Evolutionary conservation across 1,284 basidiomycete species (phyloP).

Genomic region (Papiliotrema laurentii): DNA sequence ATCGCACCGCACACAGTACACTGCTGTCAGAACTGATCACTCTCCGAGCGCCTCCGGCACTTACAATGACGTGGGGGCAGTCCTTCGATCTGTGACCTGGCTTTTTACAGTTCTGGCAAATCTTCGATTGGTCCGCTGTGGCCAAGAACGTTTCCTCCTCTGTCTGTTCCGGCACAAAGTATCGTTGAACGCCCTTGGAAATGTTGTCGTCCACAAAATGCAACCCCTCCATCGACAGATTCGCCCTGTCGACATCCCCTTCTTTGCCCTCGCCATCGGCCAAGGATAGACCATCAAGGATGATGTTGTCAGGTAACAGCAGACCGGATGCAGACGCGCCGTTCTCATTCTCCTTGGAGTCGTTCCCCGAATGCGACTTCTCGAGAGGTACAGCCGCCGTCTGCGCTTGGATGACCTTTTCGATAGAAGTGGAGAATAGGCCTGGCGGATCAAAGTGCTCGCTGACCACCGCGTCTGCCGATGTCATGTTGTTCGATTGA

Average conservation of each 20-base stretch:
- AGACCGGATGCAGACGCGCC: slow-evolving; percentile 2
- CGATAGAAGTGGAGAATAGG: slow-evolving; percentile 19
- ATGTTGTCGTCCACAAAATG: slow-evolving; percentile 3
- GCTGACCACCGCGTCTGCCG: background rate
- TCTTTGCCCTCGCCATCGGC: background rate
- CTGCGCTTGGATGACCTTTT: background rate
- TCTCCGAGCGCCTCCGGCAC: slow-evolving; percentile 6
- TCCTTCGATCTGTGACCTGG: slow-evolving; percentile 35
- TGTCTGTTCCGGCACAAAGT: slow-evolving; percentile 26
- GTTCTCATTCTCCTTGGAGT: background rate
- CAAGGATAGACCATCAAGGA: slow-evolving; percentile 9
- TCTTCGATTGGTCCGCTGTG: slow-evolving; percentile 33
- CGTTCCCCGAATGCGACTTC: no score
- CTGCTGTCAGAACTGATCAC: slow-evolving; percentile 47
- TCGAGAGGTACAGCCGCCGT: background rate
- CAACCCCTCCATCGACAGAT: background rate
- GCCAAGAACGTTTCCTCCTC: slow-evolving; percentile 39
- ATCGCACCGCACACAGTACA: slow-evolving; percentile 82
- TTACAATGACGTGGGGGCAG: slow-evolving; percentile 38
- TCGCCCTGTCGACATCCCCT: no score
- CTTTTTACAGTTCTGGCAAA: slow-evolving; percentile 41
- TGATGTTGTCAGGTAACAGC: slow-evolving; percentile 32
- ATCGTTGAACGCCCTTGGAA: slow-evolving; percentile 29
- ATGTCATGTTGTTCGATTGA: background rate
- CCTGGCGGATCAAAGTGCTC: slow-evolving; percentile 28